phyloP scores from a whole-genome alignment of 1,284 basidiomycete genomes.

The Trametes pubescens region DNA sequence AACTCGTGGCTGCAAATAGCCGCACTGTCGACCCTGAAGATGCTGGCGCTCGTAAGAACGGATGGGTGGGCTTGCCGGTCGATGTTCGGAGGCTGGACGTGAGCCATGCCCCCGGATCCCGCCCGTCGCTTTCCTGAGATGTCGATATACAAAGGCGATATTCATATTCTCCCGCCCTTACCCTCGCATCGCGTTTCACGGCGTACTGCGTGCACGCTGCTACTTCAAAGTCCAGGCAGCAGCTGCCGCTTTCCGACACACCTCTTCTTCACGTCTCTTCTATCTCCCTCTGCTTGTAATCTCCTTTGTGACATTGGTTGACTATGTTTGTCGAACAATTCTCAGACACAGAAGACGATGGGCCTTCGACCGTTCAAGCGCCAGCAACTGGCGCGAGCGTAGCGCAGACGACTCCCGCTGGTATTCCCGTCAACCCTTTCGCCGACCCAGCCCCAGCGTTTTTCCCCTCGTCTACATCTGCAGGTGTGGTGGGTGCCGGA shows the following conservation, averaged over 20 bases:
- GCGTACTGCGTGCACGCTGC: neutral
- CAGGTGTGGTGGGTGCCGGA: neutral
- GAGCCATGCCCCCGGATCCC: neutral
- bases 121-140: neutral
- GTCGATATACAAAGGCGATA: neutral
- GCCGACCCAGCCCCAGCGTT: conserved; percentile 24
- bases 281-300: neutral
- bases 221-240: neutral
- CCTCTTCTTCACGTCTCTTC: neutral
- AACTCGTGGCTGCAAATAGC: neutral
- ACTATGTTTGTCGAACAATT: conserved; percentile 13
- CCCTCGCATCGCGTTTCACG: neutral
- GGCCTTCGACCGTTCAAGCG: neutral
- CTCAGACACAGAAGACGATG: conserved; percentile 19
- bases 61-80: neutral
- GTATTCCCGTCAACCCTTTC: conserved; percentile 24
- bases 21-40: neutral
- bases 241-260: neutral
- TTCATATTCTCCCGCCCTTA: neutral
- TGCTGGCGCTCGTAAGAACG: neutral
- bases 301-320: conserved; percentile 4
- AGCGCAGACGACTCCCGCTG: conserved; percentile 24
- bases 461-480: conserved; percentile 2
- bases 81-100: neutral
- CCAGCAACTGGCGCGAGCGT: neutral